Evolutionary conservation across 768 basidiomycete species (phyloP).

Genomic region (Rickenella mellea): DNA sequence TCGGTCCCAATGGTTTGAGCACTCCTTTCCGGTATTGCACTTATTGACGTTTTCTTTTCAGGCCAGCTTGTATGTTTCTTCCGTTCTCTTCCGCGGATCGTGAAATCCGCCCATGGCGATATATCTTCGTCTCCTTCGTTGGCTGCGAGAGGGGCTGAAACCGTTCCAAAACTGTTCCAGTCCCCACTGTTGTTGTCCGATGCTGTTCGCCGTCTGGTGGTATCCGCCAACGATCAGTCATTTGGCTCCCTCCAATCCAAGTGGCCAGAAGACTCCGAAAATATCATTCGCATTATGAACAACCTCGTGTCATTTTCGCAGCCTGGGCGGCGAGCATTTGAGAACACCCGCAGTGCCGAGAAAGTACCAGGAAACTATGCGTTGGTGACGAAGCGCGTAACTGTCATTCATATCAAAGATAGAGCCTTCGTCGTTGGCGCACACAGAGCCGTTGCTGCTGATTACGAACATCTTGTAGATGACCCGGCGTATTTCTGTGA

Average conservation of each 20-base stretch:
- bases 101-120: conserved; percentile 46
- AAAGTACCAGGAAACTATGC: conserved; percentile 33
- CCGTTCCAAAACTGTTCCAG: conserved; percentile 32
- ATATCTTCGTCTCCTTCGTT: conserved; percentile 34
- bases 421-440: conserved; percentile 39
- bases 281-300: conserved; percentile 69
- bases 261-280: conserved; percentile 40
- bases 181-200: conserved; percentile 66
- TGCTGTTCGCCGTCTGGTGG: conserved; percentile 54
- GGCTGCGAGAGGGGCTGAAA: conserved; percentile 13
- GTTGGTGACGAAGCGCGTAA: conserved; percentile 36
- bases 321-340: conserved; percentile 26
- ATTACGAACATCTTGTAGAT: conserved; percentile 43
- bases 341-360: conserved; percentile 27
- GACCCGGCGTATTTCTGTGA: conserved; percentile 41
- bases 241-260: conserved; percentile 29
- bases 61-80: conserved; percentile 87
- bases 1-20: conserved; percentile 74
- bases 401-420: conserved; percentile 48
- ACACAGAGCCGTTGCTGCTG: conserved; percentile 48
- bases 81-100: conserved; percentile 62
- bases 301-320: conserved; percentile 58
- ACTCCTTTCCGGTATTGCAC: background rate
- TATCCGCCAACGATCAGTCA: conserved; percentile 50
- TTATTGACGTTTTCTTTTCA: conserved; percentile 19